Evolutionary conservation across 2,329 filamentous ascomycete genomes (phyloP).

Genomic region (Passalora sequoiae): DNA sequence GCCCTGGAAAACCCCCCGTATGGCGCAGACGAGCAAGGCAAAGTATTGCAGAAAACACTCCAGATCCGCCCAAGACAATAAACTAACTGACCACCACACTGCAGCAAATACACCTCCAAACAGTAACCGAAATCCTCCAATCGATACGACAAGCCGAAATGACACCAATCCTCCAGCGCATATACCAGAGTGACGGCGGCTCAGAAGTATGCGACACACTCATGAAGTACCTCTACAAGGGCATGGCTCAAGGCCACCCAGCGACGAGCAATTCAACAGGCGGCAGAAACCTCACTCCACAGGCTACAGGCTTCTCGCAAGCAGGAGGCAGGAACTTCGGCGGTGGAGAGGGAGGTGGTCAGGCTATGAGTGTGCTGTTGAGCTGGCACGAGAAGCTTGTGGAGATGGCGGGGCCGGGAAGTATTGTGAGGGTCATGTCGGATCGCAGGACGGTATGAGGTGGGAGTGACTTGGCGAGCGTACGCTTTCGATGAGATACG

Average conservation of each 20-base stretch:
- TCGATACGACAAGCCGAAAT: constrained; percentile 96
- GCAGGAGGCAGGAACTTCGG: constrained; percentile 48
- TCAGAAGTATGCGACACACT: constrained; percentile 82
- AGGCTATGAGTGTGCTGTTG: constrained; percentile 91
- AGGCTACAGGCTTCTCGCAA: constrained; percentile 85
- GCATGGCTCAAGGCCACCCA: constrained; percentile 56
- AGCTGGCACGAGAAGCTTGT: constrained; percentile 99
- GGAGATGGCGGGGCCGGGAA: constrained; percentile 81
- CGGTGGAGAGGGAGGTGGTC: constrained; percentile 60
- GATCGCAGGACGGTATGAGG: constrained; percentile 85
- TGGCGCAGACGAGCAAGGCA: constrained; percentile 50
- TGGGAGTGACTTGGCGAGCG: too few relatives aligned
- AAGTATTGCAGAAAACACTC: constrained; percentile 39
- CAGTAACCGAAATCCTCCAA: constrained; percentile 87
- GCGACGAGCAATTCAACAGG: constrained; percentile 23
- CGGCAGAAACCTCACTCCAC: constrained; percentile 55
- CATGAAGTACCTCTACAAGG: constrained; percentile 98
- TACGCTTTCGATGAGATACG: too few relatives aligned
- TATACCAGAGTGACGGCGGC: constrained; percentile 74
- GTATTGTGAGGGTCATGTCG: constrained; percentile 91
- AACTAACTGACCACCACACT: neutral
- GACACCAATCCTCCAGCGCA: constrained; percentile 76
- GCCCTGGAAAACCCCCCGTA: constrained; percentile 82
- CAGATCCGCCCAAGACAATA: too few relatives aligned
- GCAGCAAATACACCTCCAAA: constrained; percentile 79